These are phyloP conservation scores for Aspergillus pseudonomiae DNA, from an alignment of 2,329 filamentous ascomycete genomes.

Conservation along the genomic window DNA sequence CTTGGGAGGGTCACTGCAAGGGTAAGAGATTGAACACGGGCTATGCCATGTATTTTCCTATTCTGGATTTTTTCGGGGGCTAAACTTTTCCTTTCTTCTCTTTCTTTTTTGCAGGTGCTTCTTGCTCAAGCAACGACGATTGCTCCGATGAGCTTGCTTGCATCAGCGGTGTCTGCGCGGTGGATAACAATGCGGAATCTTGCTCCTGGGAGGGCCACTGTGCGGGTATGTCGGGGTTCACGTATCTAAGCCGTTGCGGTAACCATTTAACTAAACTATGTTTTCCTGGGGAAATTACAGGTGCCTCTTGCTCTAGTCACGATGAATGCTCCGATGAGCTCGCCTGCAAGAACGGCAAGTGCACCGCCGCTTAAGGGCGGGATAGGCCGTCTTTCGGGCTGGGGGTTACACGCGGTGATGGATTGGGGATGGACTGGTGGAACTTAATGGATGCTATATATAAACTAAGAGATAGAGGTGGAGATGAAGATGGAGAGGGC, in stretches of 20 bases:
- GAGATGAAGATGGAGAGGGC: neutral
- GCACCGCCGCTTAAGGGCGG: neutral
- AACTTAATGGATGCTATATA: neutral
- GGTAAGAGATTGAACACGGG: neutral
- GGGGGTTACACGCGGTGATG: neutral
- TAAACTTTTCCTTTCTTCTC: neutral
- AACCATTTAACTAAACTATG: neutral
- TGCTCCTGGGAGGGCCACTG: neutral
- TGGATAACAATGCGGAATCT: neutral
- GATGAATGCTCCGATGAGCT: conserved; percentile 21
- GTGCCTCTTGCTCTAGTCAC: conserved; percentile 15
- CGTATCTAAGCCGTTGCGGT: neutral
- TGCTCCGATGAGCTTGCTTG: neutral
- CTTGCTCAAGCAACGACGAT: neutral
- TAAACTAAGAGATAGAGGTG: neutral
- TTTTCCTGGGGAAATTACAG: neutral
- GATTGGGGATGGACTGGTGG: neutral
- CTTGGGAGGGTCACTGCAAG: conserved; percentile 19
- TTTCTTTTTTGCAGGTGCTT: neutral
- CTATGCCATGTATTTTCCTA: neutral
- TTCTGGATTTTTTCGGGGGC: neutral
- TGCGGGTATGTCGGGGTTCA: neutral
- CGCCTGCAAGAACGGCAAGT: conserved; percentile 12
- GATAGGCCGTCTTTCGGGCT: neutral
- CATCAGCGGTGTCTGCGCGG: neutral